Base-by-base conservation (phyloP, 1,284 basidiomycete species). In the Ganoderma sinense region DNA sequence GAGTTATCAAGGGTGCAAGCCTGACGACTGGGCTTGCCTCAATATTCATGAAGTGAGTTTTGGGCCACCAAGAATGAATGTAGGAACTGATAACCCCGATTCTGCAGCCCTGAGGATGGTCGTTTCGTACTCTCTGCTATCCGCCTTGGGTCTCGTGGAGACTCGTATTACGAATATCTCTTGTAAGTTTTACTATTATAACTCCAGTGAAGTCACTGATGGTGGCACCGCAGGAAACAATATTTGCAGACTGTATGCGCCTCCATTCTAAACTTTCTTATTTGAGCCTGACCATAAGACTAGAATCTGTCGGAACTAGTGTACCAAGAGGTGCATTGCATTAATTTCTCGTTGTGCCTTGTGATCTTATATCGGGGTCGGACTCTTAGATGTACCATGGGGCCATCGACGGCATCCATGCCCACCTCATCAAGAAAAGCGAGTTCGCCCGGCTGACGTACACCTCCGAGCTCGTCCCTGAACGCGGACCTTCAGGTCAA, bases 121-220 rank as follows among this genome's bases (percentile, higher is more conserved):
- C 83, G 86, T 56, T 97, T 95, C 75, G 84, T 90, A 41, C 83
- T 89, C 13, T 91, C 92, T 26, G 89, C 93, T 48, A 94, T 99
- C 71, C 91, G 97, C 11, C 87, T 98, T 18, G 97, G 97, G 11
- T 97, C 96, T 20, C 88, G 97, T 39, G 97, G 94, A 29, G 97
- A 99, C 81, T 97, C 95, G 5, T 98, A 93, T 83, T 99, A 98
- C 79, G 97, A 98, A 81, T 97, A 97, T 78, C 84, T 98, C 36
- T 77, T 96, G 89, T 94, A 70, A 82, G 91, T 79, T n/a, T 18
- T 43, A 29, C 65, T 59, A 26, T 62, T 45, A n/a, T 63, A 51
- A 58, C 13, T 4, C 53, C 39, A 16, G 56, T 29, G 14, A n/a
- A 23, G 23, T 26, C 26, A 40, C 53, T 62, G 62, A 40, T 55